Evolutionary conservation across 305 asterid species (phyloP), one percentile per base, ranked within the genome.

Genomic region (Ajuga reptans): DNA sequence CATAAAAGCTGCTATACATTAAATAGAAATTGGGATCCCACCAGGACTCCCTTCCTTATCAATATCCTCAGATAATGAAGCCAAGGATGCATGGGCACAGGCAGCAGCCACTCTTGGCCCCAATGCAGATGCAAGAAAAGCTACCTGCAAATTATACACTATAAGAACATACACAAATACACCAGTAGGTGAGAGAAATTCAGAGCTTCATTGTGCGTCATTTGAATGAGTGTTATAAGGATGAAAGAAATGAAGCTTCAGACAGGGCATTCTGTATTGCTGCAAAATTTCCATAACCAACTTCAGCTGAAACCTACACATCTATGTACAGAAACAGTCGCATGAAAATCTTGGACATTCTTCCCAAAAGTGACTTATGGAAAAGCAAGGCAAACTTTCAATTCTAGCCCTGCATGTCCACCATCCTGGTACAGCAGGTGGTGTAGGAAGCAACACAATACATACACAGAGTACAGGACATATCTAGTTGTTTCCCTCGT

Each of bases 81-180:
- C 87, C 82, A 93, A 76, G 36, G 90, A 89, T 66, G 96, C 92
- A 80, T 91, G 99, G 60, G 99, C 97, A 85, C 99, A 93, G 55
- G 96, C 95, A 66, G 99, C 99, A 84, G 97, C 97, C 72, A 93
- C 97, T 78, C 99, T 91, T 16, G 99, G 99, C 53, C 99, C 99
- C 75, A 93, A 81, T 33, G 91, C 87, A 70, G 97, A 89, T 64
- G 96, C 90, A 75, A 93, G 83, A 88, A 93, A 93, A 16, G 99
- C 89, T 64, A 91, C 96, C 99, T 93, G 81, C 57, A 83, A 71
- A 78, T 41, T 27, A 17, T 18, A 50, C 36, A 64, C 49, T 49
- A 64, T 51, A 62, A 71, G 49, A 72, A 45, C 55, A 49, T 53
- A 27, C 21, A 24, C 33, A 18, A 2, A 58, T 56, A 15, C 55